These are phyloP conservation scores for Geoglossum cookeanum DNA, from an alignment of 2,329 filamentous ascomycete species.

Conservation along the genomic window DNA sequence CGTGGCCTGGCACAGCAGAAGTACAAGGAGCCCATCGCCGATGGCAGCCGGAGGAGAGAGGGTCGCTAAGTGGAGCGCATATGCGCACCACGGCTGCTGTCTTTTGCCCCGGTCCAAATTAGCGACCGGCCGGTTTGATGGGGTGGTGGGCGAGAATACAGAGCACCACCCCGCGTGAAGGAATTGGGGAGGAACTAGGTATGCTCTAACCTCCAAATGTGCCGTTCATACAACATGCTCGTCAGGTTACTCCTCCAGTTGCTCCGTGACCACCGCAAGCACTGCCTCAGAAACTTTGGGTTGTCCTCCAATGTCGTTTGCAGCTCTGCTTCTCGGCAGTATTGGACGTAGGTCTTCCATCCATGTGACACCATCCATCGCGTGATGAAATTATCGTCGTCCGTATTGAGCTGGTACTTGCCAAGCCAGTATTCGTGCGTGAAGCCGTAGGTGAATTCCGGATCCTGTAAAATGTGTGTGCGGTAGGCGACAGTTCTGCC, in stretches of 20 bases:
- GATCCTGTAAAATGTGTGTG: conserved; percentile 68
- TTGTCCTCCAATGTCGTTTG: conserved; percentile 86
- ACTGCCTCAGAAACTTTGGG: conserved; percentile 78
- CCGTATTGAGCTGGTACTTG: conserved; percentile 77
- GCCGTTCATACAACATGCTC: conserved; percentile 63
- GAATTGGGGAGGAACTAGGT: not conserved
- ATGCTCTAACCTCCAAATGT: conserved; percentile 65
- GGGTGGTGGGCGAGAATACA: not conserved
- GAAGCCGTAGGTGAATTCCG: conserved; percentile 73
- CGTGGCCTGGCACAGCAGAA: conserved; percentile 49
- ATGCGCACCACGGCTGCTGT: conserved; percentile 82
- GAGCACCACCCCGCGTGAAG: not conserved
- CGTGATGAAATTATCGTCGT: conserved; percentile 97
- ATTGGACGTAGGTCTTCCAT: conserved; percentile 93
- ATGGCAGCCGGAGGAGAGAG: conserved; percentile 74
- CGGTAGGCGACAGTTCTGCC: conserved; percentile 86
- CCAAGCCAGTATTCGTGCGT: conserved; percentile 72
- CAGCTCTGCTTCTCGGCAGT: conserved; percentile 76
- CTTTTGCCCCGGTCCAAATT: conserved; percentile 25
- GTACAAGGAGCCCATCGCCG: conserved; percentile 55
- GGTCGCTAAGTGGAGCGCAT: conserved; percentile 81
- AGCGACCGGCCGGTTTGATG: not conserved
- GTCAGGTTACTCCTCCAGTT: conserved; percentile 97
- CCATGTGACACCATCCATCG: conserved; percentile 83
- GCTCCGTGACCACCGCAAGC: conserved; percentile 84